Evolutionary conservation across 495 filamentous ascomycete genomes (phyloP), one percentile per base, ranked within the genome.

Genomic region (Penicillium dipodomyicola): DNA sequence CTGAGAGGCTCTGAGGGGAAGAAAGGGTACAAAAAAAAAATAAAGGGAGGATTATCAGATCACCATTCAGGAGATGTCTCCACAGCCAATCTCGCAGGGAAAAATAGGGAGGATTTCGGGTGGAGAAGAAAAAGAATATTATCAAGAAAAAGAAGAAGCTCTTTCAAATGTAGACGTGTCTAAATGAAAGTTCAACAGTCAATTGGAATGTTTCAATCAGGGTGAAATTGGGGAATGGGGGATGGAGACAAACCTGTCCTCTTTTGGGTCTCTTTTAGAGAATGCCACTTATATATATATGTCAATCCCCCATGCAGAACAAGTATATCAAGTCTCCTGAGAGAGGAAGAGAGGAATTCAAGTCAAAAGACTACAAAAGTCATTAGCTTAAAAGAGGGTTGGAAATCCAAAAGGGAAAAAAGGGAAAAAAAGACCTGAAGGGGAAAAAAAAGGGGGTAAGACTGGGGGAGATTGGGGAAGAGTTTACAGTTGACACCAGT

Each of bases 61-160:
- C 48, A 58, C 55, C 55, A 58, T 58, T 52, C 55, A 58, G 48
- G 55, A 52, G 55, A 52, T 44, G 27, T 33, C 27, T 43, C 52
- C 42, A 46, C 52, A 37, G 30, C 45, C 29, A 48, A 37, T 32
- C 29, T 35, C 51, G 22, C 12, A 19, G 45, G 45, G 29, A 52
- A 42, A 33, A 52, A 52, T 32, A 32, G 27, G 25, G 35, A 42
- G 27, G 39, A 32, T 20, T 19, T 52, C 43, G 53, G 50, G 60
- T 44, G 82, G 71, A 87, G 81, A 80, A 89, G 86, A 73, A 86
- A 83, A 83, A 68, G 19, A 45, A 54, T 32, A 70, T 64, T 59
- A 67, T 44, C 20, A 64, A 65, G 65, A 67, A 62, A 63, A 69
- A 25, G 17, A 33, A 5, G 20, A 48, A 41, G 33, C 22, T 23